Conservation (phyloP, 2,329 filamentous ascomycete species). For the Berkeleyomyces rouxiae region DNA sequence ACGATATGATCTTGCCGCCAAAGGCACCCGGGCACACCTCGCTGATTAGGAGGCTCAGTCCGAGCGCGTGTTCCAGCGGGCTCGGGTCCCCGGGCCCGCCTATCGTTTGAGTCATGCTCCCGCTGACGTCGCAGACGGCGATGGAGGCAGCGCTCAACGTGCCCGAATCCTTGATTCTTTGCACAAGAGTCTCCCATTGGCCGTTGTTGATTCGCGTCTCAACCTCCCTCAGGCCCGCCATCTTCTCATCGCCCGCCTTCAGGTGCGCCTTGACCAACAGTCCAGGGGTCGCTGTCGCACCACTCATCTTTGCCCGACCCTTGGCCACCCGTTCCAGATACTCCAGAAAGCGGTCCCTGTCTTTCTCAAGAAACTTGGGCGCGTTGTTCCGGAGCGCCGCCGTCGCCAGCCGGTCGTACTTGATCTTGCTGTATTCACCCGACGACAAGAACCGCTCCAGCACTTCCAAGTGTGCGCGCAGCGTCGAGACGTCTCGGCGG, state of each 20-base stretch:
- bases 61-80: neutral
- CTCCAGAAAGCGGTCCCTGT: neutral
- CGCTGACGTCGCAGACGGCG: neutral
- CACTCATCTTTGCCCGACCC: neutral
- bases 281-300: neutral
- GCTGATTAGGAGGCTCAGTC: neutral
- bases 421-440: constrained; percentile 31
- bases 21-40: neutral
- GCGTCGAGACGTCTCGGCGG: constrained; percentile 32
- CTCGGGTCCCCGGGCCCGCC: too few relatives aligned
- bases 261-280: neutral
- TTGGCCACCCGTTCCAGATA: neutral
- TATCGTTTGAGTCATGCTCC: neutral
- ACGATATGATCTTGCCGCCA: neutral
- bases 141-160: neutral
- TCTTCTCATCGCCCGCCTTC: neutral
- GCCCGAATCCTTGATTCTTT: neutral
- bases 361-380: constrained; percentile 24
- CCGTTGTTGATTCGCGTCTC: neutral
- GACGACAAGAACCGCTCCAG: constrained; percentile 36
- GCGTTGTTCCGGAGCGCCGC: neutral
- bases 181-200: neutral
- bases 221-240: neutral
- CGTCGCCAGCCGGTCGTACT: constrained; percentile 29
- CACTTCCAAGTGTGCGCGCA: constrained; percentile 35